Evolutionary conservation across 2,329 filamentous ascomycete genomes (phyloP).

Genomic region (Talaromyces sp.): DNA sequence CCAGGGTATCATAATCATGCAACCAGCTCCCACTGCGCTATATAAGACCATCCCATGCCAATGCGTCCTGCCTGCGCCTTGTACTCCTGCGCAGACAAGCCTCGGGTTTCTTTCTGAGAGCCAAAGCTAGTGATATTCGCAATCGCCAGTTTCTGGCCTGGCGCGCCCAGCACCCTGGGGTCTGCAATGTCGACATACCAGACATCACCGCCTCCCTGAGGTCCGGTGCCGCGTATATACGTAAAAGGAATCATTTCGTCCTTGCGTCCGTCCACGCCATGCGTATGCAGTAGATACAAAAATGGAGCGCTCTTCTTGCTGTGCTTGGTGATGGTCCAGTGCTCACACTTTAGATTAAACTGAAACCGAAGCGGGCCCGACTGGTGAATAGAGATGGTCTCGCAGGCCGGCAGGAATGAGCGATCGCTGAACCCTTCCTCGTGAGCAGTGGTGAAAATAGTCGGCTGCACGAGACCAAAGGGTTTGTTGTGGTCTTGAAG

Average conservation of each 20-base stretch:
- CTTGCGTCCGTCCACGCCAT: conserved; percentile 60
- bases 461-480: conserved; percentile 36
- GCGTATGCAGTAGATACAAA: conserved; percentile 63
- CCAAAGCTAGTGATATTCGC: conserved; percentile 54
- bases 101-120: conserved; percentile 46
- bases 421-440: conserved; percentile 46
- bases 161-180: conserved; percentile 57
- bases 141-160: conserved; percentile 63
- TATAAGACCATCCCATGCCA: conserved; percentile 44
- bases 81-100: conserved; percentile 46
- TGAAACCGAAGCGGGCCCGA: conserved; percentile 64
- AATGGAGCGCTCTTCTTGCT: conserved; percentile 62
- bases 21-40: conserved; percentile 52
- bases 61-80: conserved; percentile 41
- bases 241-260: conserved; percentile 66
- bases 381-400: conserved; percentile 57
- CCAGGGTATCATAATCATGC: conserved; percentile 6
- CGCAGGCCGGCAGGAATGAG: conserved; percentile 56
- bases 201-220: conserved; percentile 63
- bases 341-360: conserved; percentile 71
- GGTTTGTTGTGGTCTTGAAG: conserved; percentile 51
- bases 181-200: conserved; percentile 72
- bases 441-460: conserved; percentile 43
- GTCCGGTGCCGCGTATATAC: conserved; percentile 29
- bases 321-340: conserved; percentile 66